Conservation (phyloP, 805 yeast species). For the Candida tibetensis region DNA sequence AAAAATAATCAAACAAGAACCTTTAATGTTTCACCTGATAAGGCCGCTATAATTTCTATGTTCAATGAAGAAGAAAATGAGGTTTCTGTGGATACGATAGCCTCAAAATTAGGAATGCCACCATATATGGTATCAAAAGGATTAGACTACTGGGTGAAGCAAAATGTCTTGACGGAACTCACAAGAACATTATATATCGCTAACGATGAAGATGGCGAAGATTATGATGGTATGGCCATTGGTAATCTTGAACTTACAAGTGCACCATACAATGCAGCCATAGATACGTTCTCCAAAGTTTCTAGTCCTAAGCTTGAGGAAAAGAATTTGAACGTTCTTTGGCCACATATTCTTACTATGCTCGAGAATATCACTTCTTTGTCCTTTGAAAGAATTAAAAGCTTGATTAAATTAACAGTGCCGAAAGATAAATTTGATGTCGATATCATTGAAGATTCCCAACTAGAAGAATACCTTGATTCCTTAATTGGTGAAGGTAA, state of each 20-base stretch:
- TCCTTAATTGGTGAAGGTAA: conserved; percentile 44
- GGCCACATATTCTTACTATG: conserved; percentile 56
- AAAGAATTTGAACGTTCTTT: conserved; percentile 10
- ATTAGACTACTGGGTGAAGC: conserved; percentile 61
- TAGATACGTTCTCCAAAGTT: neutral
- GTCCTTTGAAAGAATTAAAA: conserved; percentile 48
- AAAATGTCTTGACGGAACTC: conserved; percentile 49
- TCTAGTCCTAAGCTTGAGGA: neutral
- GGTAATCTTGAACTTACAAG: neutral
- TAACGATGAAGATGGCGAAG: conserved; percentile 18
- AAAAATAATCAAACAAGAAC: conserved; percentile 27
- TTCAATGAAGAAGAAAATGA: conserved; percentile 40
- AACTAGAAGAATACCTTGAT: conserved; percentile 41
- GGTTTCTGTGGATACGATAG: conserved; percentile 32
- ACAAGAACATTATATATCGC: conserved; percentile 32
- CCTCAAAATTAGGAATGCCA: conserved; percentile 40
- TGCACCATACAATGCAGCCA: neutral
- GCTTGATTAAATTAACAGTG: conserved; percentile 52
- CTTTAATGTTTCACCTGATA: conserved; percentile 62
- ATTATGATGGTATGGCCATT: neutral
- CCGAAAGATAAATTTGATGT: conserved; percentile 46
- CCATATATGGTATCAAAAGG: conserved; percentile 34
- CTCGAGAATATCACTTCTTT: conserved; percentile 53
- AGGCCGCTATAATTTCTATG: conserved; percentile 58
- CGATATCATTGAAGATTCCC: conserved; percentile 35